A percentile compares a stretch with the other conserved stretches of the same genome.
Conservation (phyloP, 1,284 basidiomycete genomes). For the Puccinia coronata region DNA sequence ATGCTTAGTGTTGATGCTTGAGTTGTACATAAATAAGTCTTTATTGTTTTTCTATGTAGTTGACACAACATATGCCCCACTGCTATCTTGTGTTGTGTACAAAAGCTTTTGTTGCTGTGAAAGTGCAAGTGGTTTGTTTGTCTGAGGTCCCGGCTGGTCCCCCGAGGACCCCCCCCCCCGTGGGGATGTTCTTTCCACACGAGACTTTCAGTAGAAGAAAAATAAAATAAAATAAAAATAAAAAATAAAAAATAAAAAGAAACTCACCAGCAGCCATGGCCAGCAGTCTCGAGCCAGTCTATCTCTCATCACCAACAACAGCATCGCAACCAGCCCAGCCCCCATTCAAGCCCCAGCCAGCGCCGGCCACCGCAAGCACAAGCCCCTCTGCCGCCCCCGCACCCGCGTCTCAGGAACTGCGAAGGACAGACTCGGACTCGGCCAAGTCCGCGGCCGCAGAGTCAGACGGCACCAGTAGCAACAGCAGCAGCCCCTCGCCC, state of each 20-base stretch:
- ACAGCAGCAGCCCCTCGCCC: slow-evolving; percentile 12
- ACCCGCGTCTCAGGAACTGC: not conserved
- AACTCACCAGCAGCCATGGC: not conserved
- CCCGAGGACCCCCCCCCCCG: too few relatives aligned
- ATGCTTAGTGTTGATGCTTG: slow-evolving; percentile 11
- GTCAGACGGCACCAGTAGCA: not conserved
- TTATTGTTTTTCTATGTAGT: not conserved
- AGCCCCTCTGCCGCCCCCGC: not conserved
- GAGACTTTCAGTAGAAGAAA: not conserved
- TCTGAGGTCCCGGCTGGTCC: too few relatives aligned
- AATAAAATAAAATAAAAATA: not conserved
- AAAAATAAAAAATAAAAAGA: not conserved
- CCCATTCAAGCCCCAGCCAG: not conserved
- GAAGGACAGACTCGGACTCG: not conserved
- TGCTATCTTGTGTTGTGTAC: too few relatives aligned
- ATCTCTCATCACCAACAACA: slow-evolving; percentile 27
- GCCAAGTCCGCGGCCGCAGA: not conserved
- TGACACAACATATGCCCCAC: too few relatives aligned
- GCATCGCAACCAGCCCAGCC: not conserved
- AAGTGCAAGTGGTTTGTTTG: too few relatives aligned
- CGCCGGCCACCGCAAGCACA: not conserved
- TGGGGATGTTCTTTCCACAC: too few relatives aligned
- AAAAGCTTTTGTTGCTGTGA: too few relatives aligned
- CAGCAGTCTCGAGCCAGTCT: slow-evolving; percentile 28
- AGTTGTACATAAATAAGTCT: not conserved